Percentiles rank a stretch among this genome's conserved stretches.
These are phyloP conservation scores for Malus hybrid DNA, from an alignment of 331 rosid species.

Conservation along the genomic window DNA sequence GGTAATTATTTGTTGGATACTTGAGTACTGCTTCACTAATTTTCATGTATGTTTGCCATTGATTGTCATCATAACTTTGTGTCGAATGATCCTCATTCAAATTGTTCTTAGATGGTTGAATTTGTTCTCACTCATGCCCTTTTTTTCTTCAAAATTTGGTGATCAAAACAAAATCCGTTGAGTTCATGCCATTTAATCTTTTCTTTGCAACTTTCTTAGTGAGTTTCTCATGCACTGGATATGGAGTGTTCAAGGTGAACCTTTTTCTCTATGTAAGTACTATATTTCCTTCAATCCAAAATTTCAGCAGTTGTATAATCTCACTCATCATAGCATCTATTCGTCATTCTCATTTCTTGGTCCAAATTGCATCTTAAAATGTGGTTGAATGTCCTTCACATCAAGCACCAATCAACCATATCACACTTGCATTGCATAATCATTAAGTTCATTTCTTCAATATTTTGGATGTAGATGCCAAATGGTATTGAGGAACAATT, in stretches of 20 bases:
- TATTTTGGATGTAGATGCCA: slow-evolving; percentile 38
- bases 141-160: slow-evolving; percentile 50
- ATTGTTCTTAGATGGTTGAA: neutral
- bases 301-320: no score
- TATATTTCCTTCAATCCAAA: neutral
- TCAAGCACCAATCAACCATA: no score
- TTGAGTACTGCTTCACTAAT: no score
- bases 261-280: slow-evolving; percentile 57
- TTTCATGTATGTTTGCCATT: slow-evolving; percentile 29
- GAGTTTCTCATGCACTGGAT: slow-evolving; percentile 61
- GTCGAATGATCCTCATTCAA: neutral
- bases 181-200: slow-evolving; percentile 81
- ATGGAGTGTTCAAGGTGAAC: slow-evolving; percentile 57
- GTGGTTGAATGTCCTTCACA: no score
- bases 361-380: no score
- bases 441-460: neutral
- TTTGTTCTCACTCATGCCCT: neutral
- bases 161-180: slow-evolving; percentile 67
- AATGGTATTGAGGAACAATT: slow-evolving; percentile 65
- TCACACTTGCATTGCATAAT: no score
- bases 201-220: slow-evolving; percentile 74
- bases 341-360: no score
- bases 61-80: slow-evolving; percentile 67
- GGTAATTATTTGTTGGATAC: no score
- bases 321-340: no score